Conservation (phyloP, 768 basidiomycete species). For the Tricholoma furcatifolium region DNA sequence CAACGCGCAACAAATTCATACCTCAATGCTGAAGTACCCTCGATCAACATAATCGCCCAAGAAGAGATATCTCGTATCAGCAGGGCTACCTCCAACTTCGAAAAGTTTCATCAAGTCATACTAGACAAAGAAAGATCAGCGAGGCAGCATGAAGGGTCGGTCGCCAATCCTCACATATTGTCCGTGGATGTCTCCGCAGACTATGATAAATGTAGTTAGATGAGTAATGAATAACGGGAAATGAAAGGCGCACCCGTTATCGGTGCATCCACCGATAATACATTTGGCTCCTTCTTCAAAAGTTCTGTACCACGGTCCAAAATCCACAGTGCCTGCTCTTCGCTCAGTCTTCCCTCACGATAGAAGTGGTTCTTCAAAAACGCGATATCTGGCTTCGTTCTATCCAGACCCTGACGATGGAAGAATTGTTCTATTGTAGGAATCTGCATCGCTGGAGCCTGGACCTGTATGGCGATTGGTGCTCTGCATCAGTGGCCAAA, state of each 20-base stretch:
- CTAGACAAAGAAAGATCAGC: constrained; percentile 35
- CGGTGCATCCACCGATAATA: constrained; percentile 93
- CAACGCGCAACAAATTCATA: constrained; percentile 26
- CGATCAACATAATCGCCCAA: constrained; percentile 92
- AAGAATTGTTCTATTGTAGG: constrained; percentile 96
- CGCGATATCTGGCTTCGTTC: constrained; percentile 88
- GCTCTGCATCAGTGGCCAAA: constrained; percentile 2
- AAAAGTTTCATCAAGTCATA: constrained; percentile 96
- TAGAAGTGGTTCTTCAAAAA: constrained; percentile 99
- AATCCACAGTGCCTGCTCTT: constrained; percentile 95
- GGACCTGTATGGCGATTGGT: constrained; percentile 58
- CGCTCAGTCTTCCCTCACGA: constrained; percentile 89
- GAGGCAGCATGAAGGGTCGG: neutral
- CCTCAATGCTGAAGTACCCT: constrained; percentile 93
- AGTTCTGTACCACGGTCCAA: constrained; percentile 84
- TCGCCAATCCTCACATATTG: constrained; percentile 79
- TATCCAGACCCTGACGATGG: constrained; percentile 67
- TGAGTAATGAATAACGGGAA: constrained; percentile 1
- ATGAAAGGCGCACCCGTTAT: constrained; percentile 74
- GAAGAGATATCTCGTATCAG: constrained; percentile 90
- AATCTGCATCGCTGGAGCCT: constrained; percentile 92
- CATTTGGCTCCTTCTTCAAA: constrained; percentile 81
- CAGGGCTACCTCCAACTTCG: constrained; percentile 93
- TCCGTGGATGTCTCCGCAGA: constrained; percentile 98
- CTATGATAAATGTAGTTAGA: constrained; percentile 33